phyloP scores from a whole-genome alignment of 148 eudicot species.

The Arctostaphylos glauca region DNA sequence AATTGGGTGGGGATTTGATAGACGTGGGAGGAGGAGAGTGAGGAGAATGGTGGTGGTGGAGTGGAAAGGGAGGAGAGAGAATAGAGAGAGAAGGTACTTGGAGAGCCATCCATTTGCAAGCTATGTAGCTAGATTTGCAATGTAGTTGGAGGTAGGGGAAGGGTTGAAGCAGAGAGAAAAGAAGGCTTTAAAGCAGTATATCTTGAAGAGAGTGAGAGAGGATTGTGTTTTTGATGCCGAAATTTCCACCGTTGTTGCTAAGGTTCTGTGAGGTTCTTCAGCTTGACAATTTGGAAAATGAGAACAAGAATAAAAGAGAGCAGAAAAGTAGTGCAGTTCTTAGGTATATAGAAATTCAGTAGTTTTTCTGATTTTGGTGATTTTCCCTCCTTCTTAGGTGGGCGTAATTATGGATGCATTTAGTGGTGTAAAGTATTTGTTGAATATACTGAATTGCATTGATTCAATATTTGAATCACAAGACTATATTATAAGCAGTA shows the following conservation, averaged over 20 bases:
- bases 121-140: slow-evolving; percentile 76
- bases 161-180: slow-evolving; percentile 79
- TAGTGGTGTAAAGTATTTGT: slow-evolving; percentile 9
- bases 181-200: slow-evolving; percentile 63
- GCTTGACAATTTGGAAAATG: slow-evolving; percentile 27
- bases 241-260: slow-evolving; percentile 76
- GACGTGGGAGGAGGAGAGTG: too few species aligned
- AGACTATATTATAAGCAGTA: too few species aligned
- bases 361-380: not conserved
- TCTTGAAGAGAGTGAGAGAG: slow-evolving; percentile 55
- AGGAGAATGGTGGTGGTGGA: too few species aligned
- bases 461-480: too few species aligned
- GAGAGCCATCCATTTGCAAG: slow-evolving; percentile 65
- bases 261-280: slow-evolving; percentile 93
- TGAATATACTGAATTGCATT: not conserved
- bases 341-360: not conserved
- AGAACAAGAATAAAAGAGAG: not conserved
- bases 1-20: too few species aligned
- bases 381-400: not conserved
- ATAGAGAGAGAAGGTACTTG: slow-evolving; percentile 26
- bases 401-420: slow-evolving; percentile 11
- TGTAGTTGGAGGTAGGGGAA: slow-evolving; percentile 87
- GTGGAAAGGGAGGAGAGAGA: slow-evolving; percentile 4
- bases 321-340: not conserved
- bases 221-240: slow-evolving; percentile 64